Base-by-base conservation (phyloP, 2,329 filamentous ascomycete species). In the Cylindrodendrum hubeiense region DNA sequence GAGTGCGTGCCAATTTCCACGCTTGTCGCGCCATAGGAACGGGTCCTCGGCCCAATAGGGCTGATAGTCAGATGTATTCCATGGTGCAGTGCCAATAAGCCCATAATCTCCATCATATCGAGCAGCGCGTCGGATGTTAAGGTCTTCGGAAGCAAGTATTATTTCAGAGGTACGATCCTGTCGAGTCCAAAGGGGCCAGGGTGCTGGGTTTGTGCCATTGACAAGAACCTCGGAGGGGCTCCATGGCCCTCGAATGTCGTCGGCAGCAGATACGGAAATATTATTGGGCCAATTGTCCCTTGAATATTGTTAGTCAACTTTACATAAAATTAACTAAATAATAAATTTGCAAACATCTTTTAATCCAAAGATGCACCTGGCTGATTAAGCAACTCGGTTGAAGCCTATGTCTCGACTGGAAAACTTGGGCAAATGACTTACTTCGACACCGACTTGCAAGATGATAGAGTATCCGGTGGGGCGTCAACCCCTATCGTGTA, bases 401-500 rank as follows among this genome's bases (percentile, higher is more conserved):
- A 37, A 17, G 15, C 5, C 15, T 17, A 2, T 15, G 15, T 17
- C 15, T 15, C 34, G 5, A 37, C 34, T 7, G 5, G 15, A n/a
- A 37, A n/a, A 13, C 28, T 39, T 0, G 61, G 62, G 3, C 66
- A 68, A 30, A 56, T 66, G 1, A 66, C 37, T n/a, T 39, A 39
- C 37, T 39, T 39, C 7, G 37, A 39, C 37, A 39, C 37, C 37
- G 37, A 39, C 37, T 39, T 39, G 37, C 37, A 39, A 7, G 37
- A 39, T 1, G 15, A n/a, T n/a, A 39, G 37, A 19, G 37, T n/a
- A n/a, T 4, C 21, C 19, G 66, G 63, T 2, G 58, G 53, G n/a
- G 70, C 5, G 17, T 68, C 57, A 0, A 70, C 59, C 0, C 83
- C 84, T 41, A 85, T 86, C 22, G 78, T 76, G 63, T 84, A 84